Percentiles rank a stretch among this genome's conserved stretches.
phyloP scores from a whole-genome alignment of 1,139 yeast species.

The Candida mesenterica region DNA sequence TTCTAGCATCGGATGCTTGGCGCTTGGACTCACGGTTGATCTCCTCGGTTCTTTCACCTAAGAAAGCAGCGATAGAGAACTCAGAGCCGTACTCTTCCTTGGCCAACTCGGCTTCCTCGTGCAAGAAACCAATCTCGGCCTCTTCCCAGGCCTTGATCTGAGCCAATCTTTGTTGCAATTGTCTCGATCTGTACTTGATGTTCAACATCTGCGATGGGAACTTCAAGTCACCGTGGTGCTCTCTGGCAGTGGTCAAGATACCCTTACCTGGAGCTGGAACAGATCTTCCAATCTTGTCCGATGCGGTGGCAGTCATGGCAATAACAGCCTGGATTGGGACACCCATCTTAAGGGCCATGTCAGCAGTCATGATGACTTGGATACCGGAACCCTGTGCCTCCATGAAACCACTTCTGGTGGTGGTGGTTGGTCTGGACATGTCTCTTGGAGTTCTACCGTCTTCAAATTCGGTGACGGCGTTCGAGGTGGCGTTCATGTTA shows the following conservation, averaged over 20 bases:
- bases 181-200: conserved; percentile 92
- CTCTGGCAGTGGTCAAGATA: conserved; percentile 96
- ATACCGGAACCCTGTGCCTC: conserved; percentile 99
- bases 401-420: conserved; percentile 97
- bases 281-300: conserved; percentile 97
- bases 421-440: conserved; percentile 98
- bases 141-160: conserved; percentile 88
- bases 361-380: conserved; percentile 94
- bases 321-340: conserved; percentile 96
- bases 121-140: conserved; percentile 60
- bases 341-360: conserved; percentile 94
- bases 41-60: conserved; percentile 84
- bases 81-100: conserved; percentile 64
- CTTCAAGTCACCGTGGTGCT: conserved; percentile 80
- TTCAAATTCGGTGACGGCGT: conserved; percentile 79
- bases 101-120: conserved; percentile 52
- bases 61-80: conserved; percentile 53
- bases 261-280: conserved; percentile 99
- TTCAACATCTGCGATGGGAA: conserved; percentile 80
- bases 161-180: conserved; percentile 71
- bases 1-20: conserved; percentile 86
- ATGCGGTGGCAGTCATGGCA: conserved; percentile 93
- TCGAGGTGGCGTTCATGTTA: conserved; percentile 98
- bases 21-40: conserved; percentile 80
- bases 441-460: conserved; percentile 98